Evolutionary conservation across 164 flowering plant genomes (phyloP).

Genomic region (Pachysandra terminalis): DNA sequence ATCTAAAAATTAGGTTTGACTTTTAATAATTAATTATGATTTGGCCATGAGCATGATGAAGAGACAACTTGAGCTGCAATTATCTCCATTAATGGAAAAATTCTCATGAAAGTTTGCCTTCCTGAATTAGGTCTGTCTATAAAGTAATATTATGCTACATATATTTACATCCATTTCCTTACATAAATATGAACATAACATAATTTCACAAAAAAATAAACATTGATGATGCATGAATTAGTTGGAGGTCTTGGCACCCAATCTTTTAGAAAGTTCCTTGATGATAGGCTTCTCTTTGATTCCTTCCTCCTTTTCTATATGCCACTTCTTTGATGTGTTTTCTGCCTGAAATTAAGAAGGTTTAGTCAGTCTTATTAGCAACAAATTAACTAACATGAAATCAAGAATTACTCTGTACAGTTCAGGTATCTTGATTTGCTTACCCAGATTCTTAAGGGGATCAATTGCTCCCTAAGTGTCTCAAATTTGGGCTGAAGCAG

Average conservation of each 20-base stretch:
- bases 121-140: too few relatives aligned
- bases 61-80: too few relatives aligned
- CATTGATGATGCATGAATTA: constrained; percentile 17
- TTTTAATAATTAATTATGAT: too few relatives aligned
- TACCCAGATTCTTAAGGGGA: constrained; percentile 76
- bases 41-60: too few relatives aligned
- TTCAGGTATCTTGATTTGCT: not conserved
- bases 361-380: constrained; percentile 4
- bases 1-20: too few relatives aligned
- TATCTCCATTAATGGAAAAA: too few relatives aligned
- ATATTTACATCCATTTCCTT: too few relatives aligned
- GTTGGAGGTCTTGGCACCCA: constrained; percentile 44
- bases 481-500: constrained; percentile 57
- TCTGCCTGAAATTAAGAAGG: constrained; percentile 46
- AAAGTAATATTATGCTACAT: too few relatives aligned
- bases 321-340: constrained; percentile 60
- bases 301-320: constrained; percentile 37
- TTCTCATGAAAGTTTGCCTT: too few relatives aligned
- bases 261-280: constrained; percentile 61
- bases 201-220: too few relatives aligned
- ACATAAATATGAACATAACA: too few relatives aligned
- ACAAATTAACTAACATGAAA: not conserved
- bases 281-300: constrained; percentile 59
- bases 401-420: not conserved
- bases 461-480: constrained; percentile 44